Evolutionary conservation across 805 yeast genomes (phyloP), one percentile per base, ranked within the genome.

Genomic region (Scheffersomyces coipomensis): DNA sequence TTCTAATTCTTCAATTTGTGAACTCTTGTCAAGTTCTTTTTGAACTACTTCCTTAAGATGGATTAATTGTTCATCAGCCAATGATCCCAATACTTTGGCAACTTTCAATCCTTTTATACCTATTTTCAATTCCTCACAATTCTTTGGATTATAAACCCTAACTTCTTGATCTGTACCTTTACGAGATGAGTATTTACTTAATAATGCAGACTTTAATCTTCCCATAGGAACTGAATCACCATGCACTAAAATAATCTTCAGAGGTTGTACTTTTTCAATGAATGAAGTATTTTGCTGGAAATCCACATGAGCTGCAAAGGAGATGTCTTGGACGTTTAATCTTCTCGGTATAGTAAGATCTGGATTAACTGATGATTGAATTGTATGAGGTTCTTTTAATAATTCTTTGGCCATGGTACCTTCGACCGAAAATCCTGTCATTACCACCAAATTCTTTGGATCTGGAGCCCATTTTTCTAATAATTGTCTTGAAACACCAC

Each of bases 201-300:
- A 65, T 29, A 93, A 69, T 0, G 99, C 98, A 19, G 96, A 86
- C 60, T 93, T 93, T 40, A 93, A 66, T 58, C 99, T 81, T 41
- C 98, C 99, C 98, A 93, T 93, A n/a, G 96, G 97, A 52, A 88
- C 89, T 2, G 93, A 81, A 55, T 93, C 99, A 10, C 99, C 99
- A 62, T 93, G 99, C 2, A 93, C 99, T 39, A 93, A 73, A 42
- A 91, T 88, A 44, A 93, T 86, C 39, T 85, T 81, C 43, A 76
- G 76, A 0, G 99, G 96, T 42, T 85, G 84, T 2, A 93, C 88
- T 43, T 81, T 71, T 49, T 90, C 97, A 43, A 93, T 93, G 55
- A 93, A 93, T 40, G 85, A 87, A 1, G 96, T 71, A 51, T 93
- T 93, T 56, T 93, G 97, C 52, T 86, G 88, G 62, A 85, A 93